A percentile compares a stretch with the other conserved stretches of the same genome.
Conservation (phyloP, 257 asterid genomes). For the Scutellaria minor region DNA sequence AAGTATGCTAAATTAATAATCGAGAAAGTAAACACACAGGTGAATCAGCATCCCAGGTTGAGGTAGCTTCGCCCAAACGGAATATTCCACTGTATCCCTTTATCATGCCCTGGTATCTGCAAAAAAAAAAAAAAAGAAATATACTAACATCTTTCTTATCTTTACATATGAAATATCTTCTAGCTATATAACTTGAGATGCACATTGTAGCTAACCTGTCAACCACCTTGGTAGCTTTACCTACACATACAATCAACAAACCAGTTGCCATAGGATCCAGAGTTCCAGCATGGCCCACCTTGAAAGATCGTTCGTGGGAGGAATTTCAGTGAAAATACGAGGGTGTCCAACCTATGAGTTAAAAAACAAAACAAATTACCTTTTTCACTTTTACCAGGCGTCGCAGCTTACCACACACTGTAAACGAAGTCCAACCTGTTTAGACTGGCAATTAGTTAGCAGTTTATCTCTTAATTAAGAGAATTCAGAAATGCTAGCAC, state of each 20-base stretch:
- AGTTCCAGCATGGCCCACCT: constrained; percentile 99
- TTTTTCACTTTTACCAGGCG: constrained; percentile 88
- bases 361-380: constrained; percentile 50
- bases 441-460: constrained; percentile 38
- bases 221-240: constrained; percentile 93
- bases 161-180: constrained; percentile 4
- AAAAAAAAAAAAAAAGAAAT: constrained; percentile 17
- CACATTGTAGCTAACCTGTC: constrained; percentile 62
- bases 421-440: constrained; percentile 99
- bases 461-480: constrained; percentile 5
- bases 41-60: constrained; percentile 99
- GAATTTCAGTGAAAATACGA: constrained; percentile 23
- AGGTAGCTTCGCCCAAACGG: constrained; percentile 97
- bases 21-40: constrained; percentile 61
- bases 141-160: background rate
- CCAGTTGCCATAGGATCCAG: constrained; percentile 99
- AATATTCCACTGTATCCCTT: constrained; percentile 97
- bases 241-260: constrained; percentile 87
- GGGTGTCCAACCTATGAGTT: background rate
- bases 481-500: background rate
- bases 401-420: constrained; percentile 96
- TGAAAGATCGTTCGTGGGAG: constrained; percentile 31
- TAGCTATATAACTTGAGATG: background rate
- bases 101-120: constrained; percentile 94
- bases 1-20: constrained; percentile 6